phyloP scores from a whole-genome alignment of 225 moss, liverwort and hornwort genomes.

The Physcomitrellopsis africana region DNA sequence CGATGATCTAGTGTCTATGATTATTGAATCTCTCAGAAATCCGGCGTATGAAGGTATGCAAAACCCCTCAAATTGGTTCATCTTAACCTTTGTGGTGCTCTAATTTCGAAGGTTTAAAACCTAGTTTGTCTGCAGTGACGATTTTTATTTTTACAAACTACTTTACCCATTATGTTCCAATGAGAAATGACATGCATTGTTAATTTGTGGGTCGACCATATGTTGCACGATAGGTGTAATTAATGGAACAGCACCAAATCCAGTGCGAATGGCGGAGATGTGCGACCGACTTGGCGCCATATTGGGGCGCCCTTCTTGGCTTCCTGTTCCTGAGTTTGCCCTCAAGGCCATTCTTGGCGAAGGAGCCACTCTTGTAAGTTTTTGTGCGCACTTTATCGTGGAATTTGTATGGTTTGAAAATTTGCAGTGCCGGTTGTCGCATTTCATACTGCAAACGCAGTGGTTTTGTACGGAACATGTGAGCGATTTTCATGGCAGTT shows the following conservation, averaged over 20 bases:
- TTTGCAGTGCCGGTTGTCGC: too few relatives aligned
- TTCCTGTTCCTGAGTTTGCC: conserved; percentile 96
- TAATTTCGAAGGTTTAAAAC: too few relatives aligned
- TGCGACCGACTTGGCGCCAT: conserved; percentile 47
- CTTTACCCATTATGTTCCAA: too few relatives aligned
- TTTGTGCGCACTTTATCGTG: too few relatives aligned
- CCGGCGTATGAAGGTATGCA: conserved; percentile 83
- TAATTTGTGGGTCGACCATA: neutral
- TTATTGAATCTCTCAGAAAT: conserved; percentile 80
- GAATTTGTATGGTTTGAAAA: too few relatives aligned
- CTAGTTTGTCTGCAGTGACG: too few relatives aligned
- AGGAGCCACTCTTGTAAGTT: conserved; percentile 51
- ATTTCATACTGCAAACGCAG: neutral
- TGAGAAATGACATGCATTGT: too few relatives aligned
- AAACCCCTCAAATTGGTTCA: conserved; percentile 2
- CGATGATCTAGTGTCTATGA: conserved; percentile 81
- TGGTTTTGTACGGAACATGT: too few relatives aligned
- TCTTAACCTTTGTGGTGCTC: neutral
- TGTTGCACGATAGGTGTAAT: conserved; percentile 64
- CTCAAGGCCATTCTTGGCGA: conserved; percentile 41
- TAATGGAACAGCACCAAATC: conserved; percentile 94
- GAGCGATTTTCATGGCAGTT: too few relatives aligned
- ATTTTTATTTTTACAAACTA: too few relatives aligned
- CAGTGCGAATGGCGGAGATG: conserved; percentile 90
- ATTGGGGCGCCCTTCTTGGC: conserved; percentile 93